These are phyloP conservation scores for Coix lacrymajobi DNA, from an alignment of 176 grass and related monocot species.

Conservation along the genomic window DNA sequence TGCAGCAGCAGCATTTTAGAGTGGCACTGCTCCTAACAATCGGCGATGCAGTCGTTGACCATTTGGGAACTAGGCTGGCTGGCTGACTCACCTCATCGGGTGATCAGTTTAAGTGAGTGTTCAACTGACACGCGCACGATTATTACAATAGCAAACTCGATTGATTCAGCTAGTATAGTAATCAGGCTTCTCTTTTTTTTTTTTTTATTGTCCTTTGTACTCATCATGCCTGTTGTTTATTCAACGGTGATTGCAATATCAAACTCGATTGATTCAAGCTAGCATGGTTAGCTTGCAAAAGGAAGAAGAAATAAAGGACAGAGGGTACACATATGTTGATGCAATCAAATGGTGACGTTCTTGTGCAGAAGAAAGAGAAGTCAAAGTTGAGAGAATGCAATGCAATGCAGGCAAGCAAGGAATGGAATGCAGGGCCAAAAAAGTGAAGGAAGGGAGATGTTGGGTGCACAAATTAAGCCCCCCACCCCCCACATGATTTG, in stretches of 20 bases:
- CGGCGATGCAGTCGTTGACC: not conserved
- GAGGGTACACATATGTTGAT: no score
- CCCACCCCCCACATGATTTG: not conserved
- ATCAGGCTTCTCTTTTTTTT: not conserved
- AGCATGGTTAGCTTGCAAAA: no score
- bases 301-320: no score
- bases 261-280: no score
- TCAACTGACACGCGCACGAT: not conserved
- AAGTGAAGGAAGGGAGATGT: not conserved
- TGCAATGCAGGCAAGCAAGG: not conserved
- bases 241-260: no score
- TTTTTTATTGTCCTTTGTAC: no score
- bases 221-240: not conserved
- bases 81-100: not conserved
- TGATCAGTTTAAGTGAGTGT: not conserved
- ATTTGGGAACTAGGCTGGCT: not conserved
- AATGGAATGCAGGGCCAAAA: not conserved
- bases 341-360: no score
- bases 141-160: not conserved
- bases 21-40: no score
- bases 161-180: not conserved
- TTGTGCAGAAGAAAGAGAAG: not conserved
- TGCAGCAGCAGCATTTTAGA: no score
- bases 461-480: not conserved
- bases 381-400: not conserved